Base-by-base conservation (phyloP, 2,329 filamentous ascomycete species). In the Calonectria pseudoturangicola region DNA sequence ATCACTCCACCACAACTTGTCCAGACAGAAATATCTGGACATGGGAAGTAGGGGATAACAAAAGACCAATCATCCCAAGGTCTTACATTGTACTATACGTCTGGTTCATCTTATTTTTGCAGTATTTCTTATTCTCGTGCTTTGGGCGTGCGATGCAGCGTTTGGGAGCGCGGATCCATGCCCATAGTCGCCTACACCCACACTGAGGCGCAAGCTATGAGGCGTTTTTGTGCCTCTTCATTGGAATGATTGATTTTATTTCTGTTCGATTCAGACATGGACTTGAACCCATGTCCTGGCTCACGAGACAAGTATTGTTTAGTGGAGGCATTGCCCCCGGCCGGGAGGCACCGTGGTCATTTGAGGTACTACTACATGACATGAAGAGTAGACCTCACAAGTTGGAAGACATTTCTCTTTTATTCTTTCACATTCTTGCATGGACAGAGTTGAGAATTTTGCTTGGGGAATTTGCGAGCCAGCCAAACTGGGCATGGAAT, bases 231-330 rank as follows among this genome's bases (percentile, higher is more conserved):
- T 77, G 76, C 77, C 70, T 70, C 68, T 75, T 74, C 69, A 65
- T 67, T 74, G 10, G 73, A 66, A 74, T 62, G 69, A 74, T 48
- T 68, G 39, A 72, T 72, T 72, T 30, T 47, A 54, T 39, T 68
- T 48, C 18, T 50, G 39, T 70, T 72, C 66, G 21, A 36, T 70
- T 67, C 64, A 51, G 67, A 71, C 64, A 71, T 51, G 51, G 63
- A 43, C 33, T 30, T 50, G 64, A 54, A 16, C 62, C 50, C 39
- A 36, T 41, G 16, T 50, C 27, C 30, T 50, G 16, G 33, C 50
- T 78, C 72, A 77, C 63, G 70, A 79, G 77, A 76, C 70, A 71
- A 73, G 72, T 79, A 79, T 79, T 79, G 77, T 79, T 72, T 79
- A 79, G 76, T 79, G 77, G 77, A 77, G 64, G 70, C 54, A 72